phyloP scores from a whole-genome alignment of 345 rosid genomes.

The Lagerstroemia speciosa region DNA sequence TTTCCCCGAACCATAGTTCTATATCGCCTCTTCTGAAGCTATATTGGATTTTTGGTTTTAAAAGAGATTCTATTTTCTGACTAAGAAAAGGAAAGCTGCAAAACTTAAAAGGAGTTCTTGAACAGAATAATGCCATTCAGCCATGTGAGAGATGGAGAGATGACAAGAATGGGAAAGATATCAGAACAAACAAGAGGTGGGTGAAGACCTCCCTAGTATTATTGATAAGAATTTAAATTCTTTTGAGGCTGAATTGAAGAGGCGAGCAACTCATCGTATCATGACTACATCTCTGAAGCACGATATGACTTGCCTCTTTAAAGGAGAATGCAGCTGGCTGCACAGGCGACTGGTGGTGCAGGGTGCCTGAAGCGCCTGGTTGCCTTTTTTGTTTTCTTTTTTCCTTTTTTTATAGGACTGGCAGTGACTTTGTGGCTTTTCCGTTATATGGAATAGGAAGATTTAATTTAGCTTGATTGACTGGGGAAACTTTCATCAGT shows the following conservation, averaged over 20 bases:
- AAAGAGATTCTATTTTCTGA: too few species aligned
- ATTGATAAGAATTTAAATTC: neutral
- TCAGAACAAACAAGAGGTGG: too few species aligned
- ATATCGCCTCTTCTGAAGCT: neutral
- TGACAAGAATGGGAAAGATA: neutral
- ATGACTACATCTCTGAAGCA: neutral
- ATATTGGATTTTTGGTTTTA: neutral
- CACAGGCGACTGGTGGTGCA: neutral
- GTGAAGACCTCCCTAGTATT: neutral
- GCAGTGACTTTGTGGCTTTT: neutral
- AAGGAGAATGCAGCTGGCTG: neutral
- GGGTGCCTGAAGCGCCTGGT: too few species aligned
- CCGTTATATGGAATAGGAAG: neutral
- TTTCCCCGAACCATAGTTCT: neutral
- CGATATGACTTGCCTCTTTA: neutral
- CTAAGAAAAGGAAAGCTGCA: too few species aligned
- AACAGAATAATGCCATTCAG: too few species aligned
- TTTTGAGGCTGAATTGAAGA: neutral
- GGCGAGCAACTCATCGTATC: neutral
- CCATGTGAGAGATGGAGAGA: neutral
- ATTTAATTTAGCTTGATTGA: neutral
- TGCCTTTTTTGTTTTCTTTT: too few species aligned
- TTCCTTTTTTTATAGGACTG: too few species aligned
- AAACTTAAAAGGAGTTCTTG: too few species aligned
- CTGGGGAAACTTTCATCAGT: neutral